These are phyloP conservation scores for Saccharomyces pastorianus DNA, from an alignment of 1,139 yeast genomes.

Conservation along the genomic window DNA sequence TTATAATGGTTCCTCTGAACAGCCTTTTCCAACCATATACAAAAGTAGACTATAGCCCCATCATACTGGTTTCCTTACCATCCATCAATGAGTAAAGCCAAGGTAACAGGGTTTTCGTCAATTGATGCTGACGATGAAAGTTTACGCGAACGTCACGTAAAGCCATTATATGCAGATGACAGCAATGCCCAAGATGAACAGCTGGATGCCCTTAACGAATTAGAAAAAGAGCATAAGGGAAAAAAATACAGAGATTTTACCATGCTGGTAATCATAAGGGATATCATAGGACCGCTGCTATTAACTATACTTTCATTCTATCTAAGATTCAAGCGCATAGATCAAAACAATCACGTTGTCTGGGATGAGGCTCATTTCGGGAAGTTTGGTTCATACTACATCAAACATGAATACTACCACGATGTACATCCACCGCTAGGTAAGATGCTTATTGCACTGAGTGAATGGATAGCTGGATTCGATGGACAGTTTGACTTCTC, in stretches of 20 bases:
- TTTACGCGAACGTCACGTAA: background rate
- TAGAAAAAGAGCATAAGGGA: background rate
- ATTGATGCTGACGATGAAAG: slow-evolving; percentile 10
- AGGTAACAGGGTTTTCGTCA: background rate
- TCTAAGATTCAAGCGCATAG: slow-evolving; percentile 62
- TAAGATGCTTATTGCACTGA: slow-evolving; percentile 57
- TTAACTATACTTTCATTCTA: slow-evolving; percentile 56
- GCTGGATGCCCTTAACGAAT: background rate
- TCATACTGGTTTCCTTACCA: background rate
- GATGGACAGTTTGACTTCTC: slow-evolving; percentile 59
- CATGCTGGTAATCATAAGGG: background rate
- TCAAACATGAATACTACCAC: slow-evolving; percentile 59
- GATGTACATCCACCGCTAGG: slow-evolving; percentile 80
- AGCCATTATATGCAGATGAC: background rate
- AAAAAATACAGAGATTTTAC: background rate
- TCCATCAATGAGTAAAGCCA: background rate
- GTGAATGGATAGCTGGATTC: slow-evolving; percentile 61
- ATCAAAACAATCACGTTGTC: slow-evolving; percentile 55
- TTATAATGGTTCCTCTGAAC: background rate
- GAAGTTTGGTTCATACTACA: slow-evolving; percentile 52
- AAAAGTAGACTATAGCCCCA: background rate
- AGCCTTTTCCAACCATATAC: background rate
- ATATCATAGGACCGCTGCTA: slow-evolving; percentile 11
- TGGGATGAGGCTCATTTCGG: slow-evolving; percentile 96
- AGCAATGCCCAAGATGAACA: background rate